Evolutionary conservation across 257 asterid genomes (phyloP).

Genomic region (Fraxinus anomala): DNA sequence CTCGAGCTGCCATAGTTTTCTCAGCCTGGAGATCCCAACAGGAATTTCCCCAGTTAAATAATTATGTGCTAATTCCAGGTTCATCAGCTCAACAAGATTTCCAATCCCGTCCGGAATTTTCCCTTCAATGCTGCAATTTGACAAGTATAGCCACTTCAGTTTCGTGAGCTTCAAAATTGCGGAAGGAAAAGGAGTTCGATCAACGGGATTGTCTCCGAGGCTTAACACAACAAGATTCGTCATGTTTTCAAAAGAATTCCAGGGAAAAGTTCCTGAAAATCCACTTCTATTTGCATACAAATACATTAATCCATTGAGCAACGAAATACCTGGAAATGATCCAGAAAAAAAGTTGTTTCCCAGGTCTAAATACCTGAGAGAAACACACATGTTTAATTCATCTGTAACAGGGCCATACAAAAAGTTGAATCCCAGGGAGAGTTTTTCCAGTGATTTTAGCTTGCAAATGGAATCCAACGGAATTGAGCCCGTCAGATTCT

Average conservation of each 20-base stretch:
- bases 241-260: conserved; percentile 59
- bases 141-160: conserved; percentile 60
- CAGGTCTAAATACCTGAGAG: conserved; percentile 59
- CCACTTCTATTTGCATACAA: conserved; percentile 69
- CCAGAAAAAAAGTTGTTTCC: conserved; percentile 73
- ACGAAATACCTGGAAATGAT: conserved; percentile 51
- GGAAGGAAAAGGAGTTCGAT: conserved; percentile 48
- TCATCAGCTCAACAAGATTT: conserved; percentile 48
- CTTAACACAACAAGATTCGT: conserved; percentile 52
- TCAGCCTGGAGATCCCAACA: conserved; percentile 55
- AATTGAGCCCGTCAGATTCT: conserved; percentile 47
- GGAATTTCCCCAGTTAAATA: conserved; percentile 72
- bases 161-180: conserved; percentile 41
- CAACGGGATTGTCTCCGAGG: conserved; percentile 69
- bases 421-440: conserved; percentile 57
- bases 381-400: conserved; percentile 50
- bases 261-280: conserved; percentile 67
- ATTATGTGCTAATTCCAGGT: conserved; percentile 65
- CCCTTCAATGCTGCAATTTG: conserved; percentile 71
- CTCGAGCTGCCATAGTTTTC: conserved; percentile 74
- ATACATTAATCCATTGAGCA: conserved; percentile 36
- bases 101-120: conserved; percentile 74
- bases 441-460: conserved; percentile 57
- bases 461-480: conserved; percentile 54
- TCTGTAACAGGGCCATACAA: conserved; percentile 45